Evolutionary conservation across 2,329 filamentous ascomycete species (phyloP), one percentile per base, ranked within the genome.

Genomic region (Ilyonectria mors-panacis): DNA sequence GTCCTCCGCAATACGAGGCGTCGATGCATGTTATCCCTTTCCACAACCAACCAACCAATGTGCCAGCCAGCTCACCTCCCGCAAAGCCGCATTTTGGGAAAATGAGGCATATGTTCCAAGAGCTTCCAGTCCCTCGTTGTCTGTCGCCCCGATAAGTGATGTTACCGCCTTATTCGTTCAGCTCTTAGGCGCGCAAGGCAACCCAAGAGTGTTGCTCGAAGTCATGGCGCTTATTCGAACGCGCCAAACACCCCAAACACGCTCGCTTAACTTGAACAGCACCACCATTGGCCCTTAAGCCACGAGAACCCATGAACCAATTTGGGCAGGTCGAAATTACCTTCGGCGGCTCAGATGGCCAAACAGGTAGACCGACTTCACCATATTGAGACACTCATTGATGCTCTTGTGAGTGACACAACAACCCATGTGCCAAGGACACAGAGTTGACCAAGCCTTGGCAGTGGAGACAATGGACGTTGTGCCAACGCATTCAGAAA

Each of bases 401-500:
- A 15, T 30, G 28, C 12, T 21, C 35, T 53, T 21, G 12, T 19
- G 50, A 13, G 28, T 15, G 21, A 53, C 13, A 19, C 28, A 30
- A 53, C n/a, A 35, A 35, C 30, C 50, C 30, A 35, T 53, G n/a
- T 35, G 30, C n/a, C 50, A 30, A 19, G n/a, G 50, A 30, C n/a
- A 13, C 28, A 35, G 28, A 35, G 50, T 35, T 13, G 10, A 37
- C n/a, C n/a, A 35, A 53, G n/a, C 30, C 50, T 53, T 15, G n/a
- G 30, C 28, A 15, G 50, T 53, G 50, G 30, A 53, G 30, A 53
- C 17, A 35, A 35, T 53, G 28, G 50, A 53, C 19, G n/a, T 51
- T 51, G 28, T 53, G 50, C 50, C 50, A 53, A 15, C 50, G 50
- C 50, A 53, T 35, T 53, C 50, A 53, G 50, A 53, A 53, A 37